Percentiles rank a stretch among this genome's conserved stretches.
These are phyloP conservation scores for Aspergillus campestris DNA, from an alignment of 495 filamentous ascomycete genomes.

Conservation along the genomic window DNA sequence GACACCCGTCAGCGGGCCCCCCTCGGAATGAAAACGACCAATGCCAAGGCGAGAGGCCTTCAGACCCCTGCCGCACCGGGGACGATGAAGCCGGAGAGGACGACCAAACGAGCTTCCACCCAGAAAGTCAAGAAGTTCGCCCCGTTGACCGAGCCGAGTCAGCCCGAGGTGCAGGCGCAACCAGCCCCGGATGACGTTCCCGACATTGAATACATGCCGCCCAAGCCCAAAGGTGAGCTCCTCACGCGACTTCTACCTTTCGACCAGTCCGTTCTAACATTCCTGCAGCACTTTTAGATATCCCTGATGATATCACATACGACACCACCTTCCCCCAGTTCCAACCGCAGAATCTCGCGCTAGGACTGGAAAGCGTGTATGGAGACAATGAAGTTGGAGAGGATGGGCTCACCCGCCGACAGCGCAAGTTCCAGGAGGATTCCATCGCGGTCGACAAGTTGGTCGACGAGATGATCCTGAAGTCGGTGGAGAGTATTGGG, in stretches of 20 bases:
- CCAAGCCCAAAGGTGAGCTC: slow-evolving; percentile 46
- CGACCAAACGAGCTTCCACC: slow-evolving; percentile 41
- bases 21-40: slow-evolving; percentile 90
- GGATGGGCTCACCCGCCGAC: slow-evolving; percentile 55
- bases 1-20: slow-evolving; percentile 68
- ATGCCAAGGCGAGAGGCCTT: slow-evolving; percentile 70
- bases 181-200: slow-evolving; percentile 51
- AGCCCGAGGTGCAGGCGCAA: slow-evolving; percentile 22
- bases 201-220: slow-evolving; percentile 72
- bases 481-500: slow-evolving; percentile 49
- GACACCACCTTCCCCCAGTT: slow-evolving; percentile 45
- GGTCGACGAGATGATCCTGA: slow-evolving; percentile 53
- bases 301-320: slow-evolving; percentile 67
- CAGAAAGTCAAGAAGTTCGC: slow-evolving; percentile 41
- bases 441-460: slow-evolving; percentile 32
- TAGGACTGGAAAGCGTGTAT: slow-evolving; percentile 51
- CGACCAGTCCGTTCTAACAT: slow-evolving; percentile 35
- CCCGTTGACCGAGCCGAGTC: slow-evolving; percentile 27
- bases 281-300: slow-evolving; percentile 56
- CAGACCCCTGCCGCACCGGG: slow-evolving; percentile 51
- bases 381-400: slow-evolving; percentile 58
- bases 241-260: background rate
- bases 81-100: slow-evolving; percentile 39
- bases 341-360: slow-evolving; percentile 55
- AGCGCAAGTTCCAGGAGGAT: slow-evolving; percentile 53